Evolutionary conservation across 129 eudicot species (phyloP), one percentile per base, ranked within the genome.

Genomic region (Solidago caesia): DNA sequence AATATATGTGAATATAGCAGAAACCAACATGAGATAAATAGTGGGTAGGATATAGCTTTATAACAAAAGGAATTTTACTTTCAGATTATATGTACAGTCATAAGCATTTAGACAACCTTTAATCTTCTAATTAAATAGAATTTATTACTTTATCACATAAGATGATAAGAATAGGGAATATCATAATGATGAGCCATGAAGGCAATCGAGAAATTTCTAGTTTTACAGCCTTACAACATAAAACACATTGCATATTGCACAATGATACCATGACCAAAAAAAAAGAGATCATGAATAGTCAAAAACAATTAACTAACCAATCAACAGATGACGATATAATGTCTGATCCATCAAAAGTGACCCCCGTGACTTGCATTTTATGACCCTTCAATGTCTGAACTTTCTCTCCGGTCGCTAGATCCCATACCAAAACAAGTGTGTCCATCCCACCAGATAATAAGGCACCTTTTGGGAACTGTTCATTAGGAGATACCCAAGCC

Each of bases 381-480:
- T 95, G 99, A 55, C 97, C 99, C 70, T 65, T 89, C 64, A 91
- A 78, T 44, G 81, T 80, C 79, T 85, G 90, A 59, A 86, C 84
- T 70, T 77, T 91, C 85, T 95, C 97, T 55, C 96, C 97, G 4
- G 84, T 85, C 25, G 77, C 82, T 86, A 95, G 70, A 79, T 95
- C 86, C 97, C 97, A 91, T 26, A 95, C 92, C 64, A 87, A 56
- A 49, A 91, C 88, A 75, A 89, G 88, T 0, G 93, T 95, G 74
- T 95, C 99, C 97, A 89, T 95, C 61, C 97, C 99, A n/a, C 99
- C 99, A 63, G 96, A 95, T 64, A 95, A 78, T 58, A 91, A 74
- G 45, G 90, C 89, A 65, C 99, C 99, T 80, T 85, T 96, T 4
- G 96, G 90, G 29, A 88, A 91, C 80, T 91, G 87, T 66, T 89